phyloP scores from a whole-genome alignment of 257 asterid genomes.

The Solanum sejunctum region DNA sequence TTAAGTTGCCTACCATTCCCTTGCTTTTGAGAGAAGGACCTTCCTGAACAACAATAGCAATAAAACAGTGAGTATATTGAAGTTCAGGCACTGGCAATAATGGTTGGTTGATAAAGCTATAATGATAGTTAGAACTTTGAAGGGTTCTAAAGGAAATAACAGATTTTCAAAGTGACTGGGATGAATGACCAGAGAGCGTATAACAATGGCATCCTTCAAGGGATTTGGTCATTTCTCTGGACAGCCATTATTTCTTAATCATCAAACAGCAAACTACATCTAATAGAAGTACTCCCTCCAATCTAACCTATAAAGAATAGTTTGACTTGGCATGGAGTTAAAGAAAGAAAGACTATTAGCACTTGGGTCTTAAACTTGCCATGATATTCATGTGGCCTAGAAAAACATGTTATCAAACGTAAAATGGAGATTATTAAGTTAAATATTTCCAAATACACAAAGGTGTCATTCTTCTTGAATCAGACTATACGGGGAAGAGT shows the following conservation, averaged over 20 bases:
- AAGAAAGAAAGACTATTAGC: background rate
- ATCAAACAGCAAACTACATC: background rate
- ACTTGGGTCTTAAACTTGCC: background rate
- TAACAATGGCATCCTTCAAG: background rate
- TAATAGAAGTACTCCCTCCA: background rate
- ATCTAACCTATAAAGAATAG: background rate
- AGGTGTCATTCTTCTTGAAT: background rate
- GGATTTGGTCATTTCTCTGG: background rate
- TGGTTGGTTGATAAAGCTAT: background rate
- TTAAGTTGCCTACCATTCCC: slow-evolving; percentile 56
- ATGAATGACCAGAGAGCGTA: background rate
- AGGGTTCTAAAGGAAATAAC: background rate
- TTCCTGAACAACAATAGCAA: slow-evolving; percentile 41
- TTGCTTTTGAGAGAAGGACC: slow-evolving; percentile 81
- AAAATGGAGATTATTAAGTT: background rate
- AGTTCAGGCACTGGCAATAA: background rate
- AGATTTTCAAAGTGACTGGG: background rate
- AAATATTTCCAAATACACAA: background rate
- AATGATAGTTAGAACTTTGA: background rate
- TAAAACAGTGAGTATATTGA: background rate
- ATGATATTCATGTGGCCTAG: background rate
- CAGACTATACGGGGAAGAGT: background rate
- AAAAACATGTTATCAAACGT: background rate
- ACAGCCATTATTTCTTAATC: background rate
- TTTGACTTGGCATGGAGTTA: background rate